Base-by-base conservation (phyloP, 2,329 filamentous ascomycete species). In the Pezicula neosporulosa region DNA sequence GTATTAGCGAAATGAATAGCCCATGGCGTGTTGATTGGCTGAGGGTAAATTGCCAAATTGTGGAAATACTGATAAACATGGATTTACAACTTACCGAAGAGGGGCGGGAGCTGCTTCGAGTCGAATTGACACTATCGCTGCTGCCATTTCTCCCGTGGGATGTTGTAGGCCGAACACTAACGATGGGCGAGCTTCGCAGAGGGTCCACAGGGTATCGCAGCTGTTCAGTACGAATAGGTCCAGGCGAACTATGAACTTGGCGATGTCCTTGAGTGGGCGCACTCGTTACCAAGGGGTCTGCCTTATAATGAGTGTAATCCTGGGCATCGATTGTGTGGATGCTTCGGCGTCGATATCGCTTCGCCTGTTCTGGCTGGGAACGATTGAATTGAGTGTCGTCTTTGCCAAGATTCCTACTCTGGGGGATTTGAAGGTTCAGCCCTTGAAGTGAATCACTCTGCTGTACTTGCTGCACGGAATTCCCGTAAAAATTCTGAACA, bases 291-390 rank as follows among this genome's bases (percentile, higher is more conserved):
- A 50, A 33, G 30, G 47, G 13, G 55, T 48, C 50, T 39, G 33
- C 45, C 24, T 37, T 51, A 48, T 39, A 38, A 27, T 54, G 47
- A 24, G 47, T 37, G 50, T 56, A 58, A 15, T 63, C 56, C 36
- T 45, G 54, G 48, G 54, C 70, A 58, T 80, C 76, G 54, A 86
- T 72, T 51, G 83, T 86, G 58, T 89, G 89, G 72, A 95, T 81
- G 70, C 91, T 97, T 59, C 91, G 84, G 65, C 91, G 83, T 61
- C 91, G 81, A 70, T 91, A 87, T 64, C 89, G 81, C 70, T 87
- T 90, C 9, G 85, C 81, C 35, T 87, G 78, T 27, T 93, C 90
- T 16, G 72, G 67, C 24, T 75, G 68, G 50, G 77, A 75, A 51
- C 76, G 82, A 61, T 77, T 75, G 53, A 90, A 64, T 50, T 84